Conservation (phyloP, 495 filamentous ascomycete genomes). For the Lasiosphaeriaceae sp. region DNA sequence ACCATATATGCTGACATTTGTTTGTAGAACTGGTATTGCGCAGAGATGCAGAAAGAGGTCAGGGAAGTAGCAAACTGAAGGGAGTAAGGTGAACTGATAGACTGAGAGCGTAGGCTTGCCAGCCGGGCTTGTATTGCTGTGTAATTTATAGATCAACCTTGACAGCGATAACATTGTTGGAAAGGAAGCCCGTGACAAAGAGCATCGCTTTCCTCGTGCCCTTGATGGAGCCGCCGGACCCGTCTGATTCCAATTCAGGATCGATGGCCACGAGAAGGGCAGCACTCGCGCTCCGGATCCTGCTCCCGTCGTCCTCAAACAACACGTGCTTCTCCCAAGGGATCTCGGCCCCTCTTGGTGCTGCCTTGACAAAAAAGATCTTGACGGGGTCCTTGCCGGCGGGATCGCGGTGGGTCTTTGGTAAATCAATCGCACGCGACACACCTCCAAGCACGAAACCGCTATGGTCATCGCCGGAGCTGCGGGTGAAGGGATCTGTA, state of each 20-base stretch:
- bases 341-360: conserved; percentile 3
- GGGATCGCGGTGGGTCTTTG: conserved; percentile 30
- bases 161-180: conserved; percentile 49
- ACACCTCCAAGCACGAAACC: conserved; percentile 54
- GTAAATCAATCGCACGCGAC: conserved; percentile 34
- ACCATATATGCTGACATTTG: neutral
- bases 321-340: conserved; percentile 44
- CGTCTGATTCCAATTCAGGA: conserved; percentile 23
- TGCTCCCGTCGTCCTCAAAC: conserved; percentile 56
- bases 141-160: conserved; percentile 46
- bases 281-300: conserved; percentile 48
- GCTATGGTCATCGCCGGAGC: conserved; percentile 47
- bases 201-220: conserved; percentile 48
- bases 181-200: conserved; percentile 55
- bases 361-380: conserved; percentile 43
- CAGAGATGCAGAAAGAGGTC: neutral
- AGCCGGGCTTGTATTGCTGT: neutral
- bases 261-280: conserved; percentile 53
- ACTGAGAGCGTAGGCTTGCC: too few species aligned
- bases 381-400: conserved; percentile 39
- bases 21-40: neutral
- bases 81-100: neutral
- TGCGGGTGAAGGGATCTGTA: conserved; percentile 45
- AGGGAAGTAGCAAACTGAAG: neutral
- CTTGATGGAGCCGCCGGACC: conserved; percentile 12